phyloP scores from a whole-genome alignment of 2,329 filamentous ascomycete species.

The Trichoderma koningiopsis region DNA sequence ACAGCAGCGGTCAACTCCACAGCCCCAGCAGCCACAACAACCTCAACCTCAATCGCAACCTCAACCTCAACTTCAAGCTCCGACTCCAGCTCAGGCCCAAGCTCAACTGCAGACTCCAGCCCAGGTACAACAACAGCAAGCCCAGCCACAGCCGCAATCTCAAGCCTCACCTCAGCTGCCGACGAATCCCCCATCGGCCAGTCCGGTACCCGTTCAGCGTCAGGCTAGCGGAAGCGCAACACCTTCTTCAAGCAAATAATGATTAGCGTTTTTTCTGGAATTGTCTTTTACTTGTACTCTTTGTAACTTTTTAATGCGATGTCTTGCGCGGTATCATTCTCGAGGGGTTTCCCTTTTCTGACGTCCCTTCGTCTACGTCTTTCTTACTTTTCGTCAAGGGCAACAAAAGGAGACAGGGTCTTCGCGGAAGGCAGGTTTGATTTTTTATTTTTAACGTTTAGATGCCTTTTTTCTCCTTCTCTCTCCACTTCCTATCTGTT shows the following conservation, averaged over 20 bases:
- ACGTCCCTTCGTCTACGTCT: background rate
- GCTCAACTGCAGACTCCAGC: constrained; percentile 23
- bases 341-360: background rate
- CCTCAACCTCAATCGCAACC: background rate
- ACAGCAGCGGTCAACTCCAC: constrained; percentile 24
- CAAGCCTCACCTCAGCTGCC: constrained; percentile 27
- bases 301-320: constrained; percentile 8
- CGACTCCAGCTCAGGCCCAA: constrained; percentile 21
- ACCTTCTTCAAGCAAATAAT: constrained; percentile 38
- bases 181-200: constrained; percentile 22
- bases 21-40: constrained; percentile 19
- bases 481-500: constrained; percentile 9
- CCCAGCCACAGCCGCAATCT: constrained; percentile 28
- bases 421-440: constrained; percentile 7
- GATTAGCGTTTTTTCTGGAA: constrained; percentile 4
- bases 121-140: constrained; percentile 28
- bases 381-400: background rate
- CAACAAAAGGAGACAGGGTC: constrained; percentile 2
- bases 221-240: constrained; percentile 46
- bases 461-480: constrained; percentile 2
- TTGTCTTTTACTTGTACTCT: background rate
- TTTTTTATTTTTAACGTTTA: constrained; percentile 17
- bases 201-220: constrained; percentile 34
- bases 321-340: background rate
- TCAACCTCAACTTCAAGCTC: constrained; percentile 22